Evolutionary conservation across 2,329 filamentous ascomycete genomes (phyloP).

Genomic region (Cladosporium sp.): DNA sequence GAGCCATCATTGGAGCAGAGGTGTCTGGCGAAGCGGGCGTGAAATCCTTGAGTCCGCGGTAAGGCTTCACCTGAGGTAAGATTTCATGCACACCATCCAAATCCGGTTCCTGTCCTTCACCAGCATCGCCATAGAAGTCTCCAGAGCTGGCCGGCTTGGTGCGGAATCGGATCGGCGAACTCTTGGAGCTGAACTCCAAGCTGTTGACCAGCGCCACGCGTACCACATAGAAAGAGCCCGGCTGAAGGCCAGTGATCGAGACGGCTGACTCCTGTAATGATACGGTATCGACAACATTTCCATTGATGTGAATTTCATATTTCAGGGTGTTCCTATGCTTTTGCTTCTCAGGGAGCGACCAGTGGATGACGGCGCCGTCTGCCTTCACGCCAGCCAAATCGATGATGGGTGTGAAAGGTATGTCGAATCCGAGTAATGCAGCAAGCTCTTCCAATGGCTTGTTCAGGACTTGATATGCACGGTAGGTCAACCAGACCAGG

Average conservation of each 20-base stretch:
- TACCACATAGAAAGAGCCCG: constrained; percentile 87
- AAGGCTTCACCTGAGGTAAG: constrained; percentile 47
- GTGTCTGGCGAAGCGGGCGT: constrained; percentile 59
- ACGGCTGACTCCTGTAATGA: constrained; percentile 79
- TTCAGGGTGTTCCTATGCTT: constrained; percentile 67
- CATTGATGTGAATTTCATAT: constrained; percentile 90
- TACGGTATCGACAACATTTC: constrained; percentile 74
- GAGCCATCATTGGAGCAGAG: constrained; percentile 54
- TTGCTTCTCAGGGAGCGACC: constrained; percentile 55
- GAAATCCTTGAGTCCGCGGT: constrained; percentile 42
- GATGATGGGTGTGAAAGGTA: constrained; percentile 82
- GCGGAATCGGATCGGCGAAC: constrained; percentile 75
- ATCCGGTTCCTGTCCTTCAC: constrained; percentile 27
- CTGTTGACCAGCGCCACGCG: constrained; percentile 87
- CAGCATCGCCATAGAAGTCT: constrained; percentile 37
- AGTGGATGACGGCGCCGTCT: constrained; percentile 84
- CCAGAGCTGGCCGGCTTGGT: constrained; percentile 51
- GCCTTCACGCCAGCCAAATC: constrained; percentile 85
- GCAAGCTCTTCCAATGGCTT: constrained; percentile 90
- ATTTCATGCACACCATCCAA: constrained; percentile 46
- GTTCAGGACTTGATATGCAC: constrained; percentile 82
- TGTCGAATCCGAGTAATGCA: constrained; percentile 85
- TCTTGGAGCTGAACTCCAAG: constrained; percentile 89
- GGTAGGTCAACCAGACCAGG: constrained; percentile 57
- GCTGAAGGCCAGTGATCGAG: constrained; percentile 80